Percentiles rank a stretch among this genome's conserved stretches.
Evolutionary conservation across 2,329 filamentous ascomycete species (phyloP).

Genomic region (Sclerotinia glacialis): DNA sequence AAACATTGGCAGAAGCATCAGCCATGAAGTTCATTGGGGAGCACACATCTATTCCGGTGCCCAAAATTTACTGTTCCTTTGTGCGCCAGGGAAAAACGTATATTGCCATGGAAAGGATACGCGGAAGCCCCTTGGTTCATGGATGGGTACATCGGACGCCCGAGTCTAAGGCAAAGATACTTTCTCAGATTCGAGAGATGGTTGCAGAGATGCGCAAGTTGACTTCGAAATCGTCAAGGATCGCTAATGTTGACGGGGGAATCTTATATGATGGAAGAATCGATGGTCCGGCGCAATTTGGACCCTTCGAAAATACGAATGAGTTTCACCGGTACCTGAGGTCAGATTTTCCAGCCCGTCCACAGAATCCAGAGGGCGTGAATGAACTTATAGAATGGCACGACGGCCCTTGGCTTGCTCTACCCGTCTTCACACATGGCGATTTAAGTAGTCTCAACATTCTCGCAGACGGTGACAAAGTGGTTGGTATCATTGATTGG

Average conservation of each 20-base stretch:
- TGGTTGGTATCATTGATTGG: conserved; percentile 46
- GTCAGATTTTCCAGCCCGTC: conserved; percentile 21
- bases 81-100: conserved; percentile 36
- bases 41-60: conserved; percentile 42
- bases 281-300: neutral
- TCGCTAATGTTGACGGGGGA: conserved; percentile 18
- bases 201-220: conserved; percentile 24
- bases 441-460: conserved; percentile 50
- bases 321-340: conserved; percentile 35
- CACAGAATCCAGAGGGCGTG: conserved; percentile 16
- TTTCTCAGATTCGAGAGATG: conserved; percentile 36
- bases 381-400: conserved; percentile 28
- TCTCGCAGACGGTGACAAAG: conserved; percentile 41
- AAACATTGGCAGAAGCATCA: conserved; percentile 39
- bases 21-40: conserved; percentile 40
- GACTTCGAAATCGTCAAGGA: neutral
- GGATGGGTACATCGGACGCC: conserved; percentile 26
- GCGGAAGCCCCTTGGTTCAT: conserved; percentile 38
- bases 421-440: conserved; percentile 42
- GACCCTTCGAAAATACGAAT: conserved; percentile 16
- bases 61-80: conserved; percentile 42
- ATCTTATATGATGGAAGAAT: conserved; percentile 7
- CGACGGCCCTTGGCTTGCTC: conserved; percentile 18
- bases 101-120: conserved; percentile 42
- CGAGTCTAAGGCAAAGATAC: conserved; percentile 38